Conservation (phyloP, 805 yeast genomes). For the Cyberlindnera amylophila region DNA sequence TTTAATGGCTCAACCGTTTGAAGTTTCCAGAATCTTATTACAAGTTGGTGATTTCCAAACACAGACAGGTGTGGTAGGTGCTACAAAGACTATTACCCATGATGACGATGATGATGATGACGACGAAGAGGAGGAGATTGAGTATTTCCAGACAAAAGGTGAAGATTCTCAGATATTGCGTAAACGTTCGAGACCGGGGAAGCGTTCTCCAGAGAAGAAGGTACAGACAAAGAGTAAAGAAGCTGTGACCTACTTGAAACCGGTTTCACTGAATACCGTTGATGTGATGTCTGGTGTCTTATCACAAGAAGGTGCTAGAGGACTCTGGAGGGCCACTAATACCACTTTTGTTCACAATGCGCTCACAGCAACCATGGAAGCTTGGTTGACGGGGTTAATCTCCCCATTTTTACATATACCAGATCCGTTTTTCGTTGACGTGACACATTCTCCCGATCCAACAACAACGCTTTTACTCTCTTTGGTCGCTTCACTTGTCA, state of each 20-base stretch:
- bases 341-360: slow-evolving; percentile 79
- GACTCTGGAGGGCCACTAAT: slow-evolving; percentile 69
- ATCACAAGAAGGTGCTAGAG: slow-evolving; percentile 68
- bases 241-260: slow-evolving; percentile 39
- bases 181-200: slow-evolving; percentile 20
- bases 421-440: slow-evolving; percentile 83
- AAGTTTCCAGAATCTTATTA: slow-evolving; percentile 68
- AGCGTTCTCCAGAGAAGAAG: neutral
- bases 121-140: slow-evolving; percentile 41
- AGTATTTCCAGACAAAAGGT: slow-evolving; percentile 35
- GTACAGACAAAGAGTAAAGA: neutral
- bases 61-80: slow-evolving; percentile 2
- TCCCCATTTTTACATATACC: slow-evolving; percentile 81
- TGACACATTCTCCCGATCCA: slow-evolving; percentile 77
- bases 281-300: slow-evolving; percentile 62
- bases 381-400: slow-evolving; percentile 88
- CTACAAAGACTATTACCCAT: slow-evolving; percentile 7
- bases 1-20: slow-evolving; percentile 82
- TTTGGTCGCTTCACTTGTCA: slow-evolving; percentile 64
- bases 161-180: slow-evolving; percentile 16
- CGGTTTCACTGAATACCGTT: slow-evolving; percentile 56
- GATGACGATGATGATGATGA: slow-evolving; percentile 33
- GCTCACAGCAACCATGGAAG: slow-evolving; percentile 70
- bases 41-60: slow-evolving; percentile 70
- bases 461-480: slow-evolving; percentile 62